These are phyloP conservation scores for Penicillium bovifimosum DNA, from an alignment of 495 filamentous ascomycete genomes.

Conservation along the genomic window DNA sequence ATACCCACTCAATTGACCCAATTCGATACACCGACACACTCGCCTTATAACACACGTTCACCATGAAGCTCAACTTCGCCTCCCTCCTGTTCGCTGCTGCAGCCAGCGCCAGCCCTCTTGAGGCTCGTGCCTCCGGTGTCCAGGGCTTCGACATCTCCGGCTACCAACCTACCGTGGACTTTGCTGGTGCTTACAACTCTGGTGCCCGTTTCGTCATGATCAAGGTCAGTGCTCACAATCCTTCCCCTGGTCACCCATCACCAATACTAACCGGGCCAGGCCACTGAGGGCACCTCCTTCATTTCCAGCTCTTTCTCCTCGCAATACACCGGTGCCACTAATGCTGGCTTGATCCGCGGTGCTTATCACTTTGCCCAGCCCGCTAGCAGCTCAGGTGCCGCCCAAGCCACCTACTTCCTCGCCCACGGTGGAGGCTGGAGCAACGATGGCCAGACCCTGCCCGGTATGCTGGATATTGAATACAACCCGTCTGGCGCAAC, in stretches of 20 bases:
- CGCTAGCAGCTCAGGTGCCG: conserved; percentile 40
- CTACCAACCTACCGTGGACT: conserved; percentile 55
- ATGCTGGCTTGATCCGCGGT: conserved; percentile 53
- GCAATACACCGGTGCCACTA: conserved; percentile 52
- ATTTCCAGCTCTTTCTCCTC: conserved; percentile 46
- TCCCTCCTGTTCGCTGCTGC: conserved; percentile 13
- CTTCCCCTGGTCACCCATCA: no score
- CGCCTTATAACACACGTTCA: not conserved
- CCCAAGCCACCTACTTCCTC: conserved; percentile 56
- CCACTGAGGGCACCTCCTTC: conserved; percentile 56
- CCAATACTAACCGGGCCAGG: conserved; percentile 29
- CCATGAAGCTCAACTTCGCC: conserved; percentile 14
- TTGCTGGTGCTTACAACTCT: conserved; percentile 45
- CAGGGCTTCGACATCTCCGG: conserved; percentile 63
- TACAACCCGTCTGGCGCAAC: conserved; percentile 38
- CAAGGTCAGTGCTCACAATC: conserved; percentile 39
- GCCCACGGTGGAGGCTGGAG: conserved; percentile 59
- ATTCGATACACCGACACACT: not conserved
- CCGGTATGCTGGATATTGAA: conserved; percentile 65
- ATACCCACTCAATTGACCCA: not conserved
- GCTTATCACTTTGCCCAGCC: conserved; percentile 63
- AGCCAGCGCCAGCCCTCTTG: conserved; percentile 19
- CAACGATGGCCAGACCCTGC: conserved; percentile 55
- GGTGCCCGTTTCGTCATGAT: conserved; percentile 66
- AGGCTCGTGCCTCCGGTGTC: conserved; percentile 40